Conservation (phyloP, 345 rosid genomes). For the Streptanthus diversifolius region DNA sequence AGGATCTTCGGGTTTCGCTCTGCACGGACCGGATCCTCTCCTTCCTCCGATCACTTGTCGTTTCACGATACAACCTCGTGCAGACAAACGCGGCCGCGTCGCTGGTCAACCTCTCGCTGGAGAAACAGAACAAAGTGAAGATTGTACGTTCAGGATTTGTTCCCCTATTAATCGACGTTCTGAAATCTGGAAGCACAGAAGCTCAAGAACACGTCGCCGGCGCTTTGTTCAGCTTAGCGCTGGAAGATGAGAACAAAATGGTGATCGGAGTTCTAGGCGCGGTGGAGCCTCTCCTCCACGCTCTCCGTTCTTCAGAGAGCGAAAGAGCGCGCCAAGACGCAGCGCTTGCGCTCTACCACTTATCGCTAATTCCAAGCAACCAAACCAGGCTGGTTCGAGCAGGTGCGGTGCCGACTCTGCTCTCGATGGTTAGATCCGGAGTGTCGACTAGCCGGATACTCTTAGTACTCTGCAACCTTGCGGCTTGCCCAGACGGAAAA, state of each 20-base stretch:
- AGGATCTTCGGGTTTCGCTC: constrained; percentile 45
- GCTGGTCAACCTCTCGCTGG: constrained; percentile 70
- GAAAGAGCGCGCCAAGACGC: constrained; percentile 67
- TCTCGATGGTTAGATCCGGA: constrained; percentile 58
- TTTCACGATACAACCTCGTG: constrained; percentile 56
- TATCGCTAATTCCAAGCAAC: constrained; percentile 66
- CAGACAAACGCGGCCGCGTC: constrained; percentile 83
- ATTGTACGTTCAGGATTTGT: constrained; percentile 77
- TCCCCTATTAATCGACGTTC: constrained; percentile 57
- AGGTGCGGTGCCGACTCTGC: constrained; percentile 56
- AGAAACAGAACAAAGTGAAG: constrained; percentile 62
- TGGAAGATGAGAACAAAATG: constrained; percentile 81
- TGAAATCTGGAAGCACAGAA: constrained; percentile 71
- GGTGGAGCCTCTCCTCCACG: constrained; percentile 69
- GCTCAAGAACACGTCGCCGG: constrained; percentile 85
- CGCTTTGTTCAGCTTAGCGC: constrained; percentile 70
- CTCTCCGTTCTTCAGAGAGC: constrained; percentile 55
- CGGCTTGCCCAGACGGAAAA: constrained; percentile 64
- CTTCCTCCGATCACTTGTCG: constrained; percentile 47
- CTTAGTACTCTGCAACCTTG: constrained; percentile 61
- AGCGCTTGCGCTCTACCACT: constrained; percentile 69
- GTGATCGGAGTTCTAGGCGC: constrained; percentile 89
- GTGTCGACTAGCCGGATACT: constrained; percentile 49
- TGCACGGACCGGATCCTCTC: constrained; percentile 55
- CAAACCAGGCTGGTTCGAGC: constrained; percentile 56